Evolutionary conservation across 306 rosid species (phyloP).

Genomic region (Ormosia emarginata): DNA sequence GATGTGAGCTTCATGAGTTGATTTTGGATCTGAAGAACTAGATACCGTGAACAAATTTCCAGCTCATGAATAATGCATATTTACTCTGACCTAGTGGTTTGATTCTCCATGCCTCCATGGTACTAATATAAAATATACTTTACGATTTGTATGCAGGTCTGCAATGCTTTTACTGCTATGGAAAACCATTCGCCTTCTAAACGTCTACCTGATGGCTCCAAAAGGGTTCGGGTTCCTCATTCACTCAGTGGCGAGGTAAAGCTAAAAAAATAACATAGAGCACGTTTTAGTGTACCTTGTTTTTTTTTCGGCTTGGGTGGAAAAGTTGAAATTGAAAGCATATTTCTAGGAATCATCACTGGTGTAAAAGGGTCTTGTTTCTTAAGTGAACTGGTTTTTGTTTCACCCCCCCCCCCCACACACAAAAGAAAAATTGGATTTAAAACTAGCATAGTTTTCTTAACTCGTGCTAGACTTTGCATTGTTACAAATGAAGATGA

Average conservation of each 20-base stretch:
- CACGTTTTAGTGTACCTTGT: neutral
- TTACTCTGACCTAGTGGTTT: neutral
- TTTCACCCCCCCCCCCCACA: neutral
- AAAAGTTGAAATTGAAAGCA: neutral
- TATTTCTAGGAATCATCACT: neutral
- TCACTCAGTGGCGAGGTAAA: slow-evolving; percentile 58
- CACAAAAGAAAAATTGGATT: neutral
- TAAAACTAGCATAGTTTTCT: neutral
- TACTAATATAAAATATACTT: slow-evolving; percentile 13
- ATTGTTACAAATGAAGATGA: neutral
- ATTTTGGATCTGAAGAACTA: neutral
- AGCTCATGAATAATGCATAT: neutral
- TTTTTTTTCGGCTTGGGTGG: neutral
- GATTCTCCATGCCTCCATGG: neutral
- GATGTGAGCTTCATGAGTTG: neutral
- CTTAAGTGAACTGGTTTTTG: neutral
- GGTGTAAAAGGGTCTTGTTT: neutral
- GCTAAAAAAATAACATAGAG: neutral
- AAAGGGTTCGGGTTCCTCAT: slow-evolving; percentile 76
- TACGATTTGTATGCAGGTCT: slow-evolving; percentile 50
- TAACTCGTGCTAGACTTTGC: neutral
- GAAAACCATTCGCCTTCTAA: slow-evolving; percentile 66
- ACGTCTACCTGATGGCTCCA: slow-evolving; percentile 91
- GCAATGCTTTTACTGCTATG: slow-evolving; percentile 24
- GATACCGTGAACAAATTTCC: neutral